Evolutionary conservation across 2,329 filamentous ascomycete species (phyloP), one percentile per base, ranked within the genome.

Genomic region (Colletotrichum somersetense): DNA sequence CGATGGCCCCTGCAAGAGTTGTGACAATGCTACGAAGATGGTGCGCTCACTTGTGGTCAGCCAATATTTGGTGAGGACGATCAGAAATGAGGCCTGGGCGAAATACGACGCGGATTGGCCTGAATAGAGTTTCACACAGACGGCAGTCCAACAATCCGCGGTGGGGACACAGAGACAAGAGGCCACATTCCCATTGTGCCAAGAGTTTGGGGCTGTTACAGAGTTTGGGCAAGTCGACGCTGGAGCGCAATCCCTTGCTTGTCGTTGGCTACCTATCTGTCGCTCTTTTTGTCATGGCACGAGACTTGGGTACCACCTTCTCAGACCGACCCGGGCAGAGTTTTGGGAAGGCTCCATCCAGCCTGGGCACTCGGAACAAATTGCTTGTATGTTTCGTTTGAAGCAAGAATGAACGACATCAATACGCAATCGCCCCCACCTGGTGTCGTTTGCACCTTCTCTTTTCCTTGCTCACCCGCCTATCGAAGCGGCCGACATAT

Each of bases 141-240:
- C 66, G 70, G 70, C 55, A 44, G 65, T 18, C 61, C 66, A 66
- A 64, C 20, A 46, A 59, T 46, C 69, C 69, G 69, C 69, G 66
- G 66, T 55, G 20, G 58, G 23, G 42, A 33, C 52, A 59, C 44
- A 59, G 53, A 64, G 53, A 70, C 58, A 72, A 53, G 53, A 68
- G 57, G 50, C 52, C 46, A 68, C 18, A 10, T 18, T 26, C 58
- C 46, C 20, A 26, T 33, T 59, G 52, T 56, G 70, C 70, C 70
- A 72, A 72, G 70, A 72, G 66, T 72, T 72, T 70, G 59, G 56
- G 59, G 59, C 66, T 65, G 70, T 72, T 72, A 72, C 66, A 72
- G 56, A 67, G 48, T 62, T 33, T 62, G 11, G 57, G 38, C 46
- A 40, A 67, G 63, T 68, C 38, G 42, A 64, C 55, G 52, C 35